These are phyloP conservation scores for Lepiota venenata DNA, from an alignment of 768 basidiomycete species.

Conservation along the genomic window DNA sequence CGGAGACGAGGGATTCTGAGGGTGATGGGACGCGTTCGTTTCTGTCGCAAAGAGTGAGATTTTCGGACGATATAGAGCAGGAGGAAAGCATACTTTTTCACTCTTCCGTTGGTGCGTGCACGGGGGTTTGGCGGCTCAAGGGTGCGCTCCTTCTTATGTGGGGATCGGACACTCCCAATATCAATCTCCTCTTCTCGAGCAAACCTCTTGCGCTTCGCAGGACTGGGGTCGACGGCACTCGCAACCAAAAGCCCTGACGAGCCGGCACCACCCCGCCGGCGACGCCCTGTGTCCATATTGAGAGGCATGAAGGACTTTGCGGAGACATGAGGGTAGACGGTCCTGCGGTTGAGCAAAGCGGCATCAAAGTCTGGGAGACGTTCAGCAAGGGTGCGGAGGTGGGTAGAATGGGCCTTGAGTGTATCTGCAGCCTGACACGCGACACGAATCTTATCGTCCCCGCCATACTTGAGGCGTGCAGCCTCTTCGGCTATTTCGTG, in stretches of 20 bases:
- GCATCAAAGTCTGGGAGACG: conserved; percentile 63
- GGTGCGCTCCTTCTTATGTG: conserved; percentile 54
- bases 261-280: conserved; percentile 54
- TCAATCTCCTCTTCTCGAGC: conserved; percentile 67
- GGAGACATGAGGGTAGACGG: conserved; percentile 75
- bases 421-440: conserved; percentile 89
- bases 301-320: conserved; percentile 64
- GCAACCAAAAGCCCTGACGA: conserved; percentile 39
- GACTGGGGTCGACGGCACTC: conserved; percentile 55
- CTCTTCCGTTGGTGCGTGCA: conserved; percentile 49
- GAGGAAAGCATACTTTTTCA: conserved; percentile 52
- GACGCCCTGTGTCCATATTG: conserved; percentile 58
- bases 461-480: conserved; percentile 83
- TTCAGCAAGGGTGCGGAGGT: conserved; percentile 61
- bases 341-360: conserved; percentile 53
- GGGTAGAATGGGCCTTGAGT: conserved; percentile 61
- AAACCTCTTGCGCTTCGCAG: conserved; percentile 58
- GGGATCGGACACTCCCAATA: conserved; percentile 42
- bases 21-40: conserved; percentile 66
- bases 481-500: conserved; percentile 95
- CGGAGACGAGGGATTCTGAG: conserved; percentile 69
- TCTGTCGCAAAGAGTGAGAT: conserved; percentile 29
- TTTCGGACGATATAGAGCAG: conserved; percentile 4
- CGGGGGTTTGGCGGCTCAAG: conserved; percentile 39
- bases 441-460: conserved; percentile 97